Evolutionary conservation across 73 alveolate species (phyloP), one percentile per base, ranked within the genome.

Genomic region (Strombidium stylifer): DNA sequence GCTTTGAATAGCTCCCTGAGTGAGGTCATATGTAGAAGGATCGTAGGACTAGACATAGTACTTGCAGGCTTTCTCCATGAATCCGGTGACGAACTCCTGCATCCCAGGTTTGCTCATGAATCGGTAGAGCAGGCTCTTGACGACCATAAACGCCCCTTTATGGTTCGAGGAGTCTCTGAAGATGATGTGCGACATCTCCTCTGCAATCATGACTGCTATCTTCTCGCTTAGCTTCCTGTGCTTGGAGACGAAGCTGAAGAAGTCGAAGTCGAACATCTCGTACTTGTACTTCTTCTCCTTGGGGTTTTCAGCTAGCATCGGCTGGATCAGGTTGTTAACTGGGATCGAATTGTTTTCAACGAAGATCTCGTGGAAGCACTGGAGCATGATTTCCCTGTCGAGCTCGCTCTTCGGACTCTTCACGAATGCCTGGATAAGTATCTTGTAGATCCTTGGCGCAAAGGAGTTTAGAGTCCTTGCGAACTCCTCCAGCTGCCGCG

Each of bases 391-490:
- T 46, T 96, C 97, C 56, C 99, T 77, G 24, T 89, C 75, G 20
- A 67, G 52, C 15, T 85, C 54, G 80, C 94, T 95, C 42, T 84
- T 71, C 55, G 94, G 98, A 64, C 91, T 84, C 50, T 94, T 99
- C 12, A 96, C 94, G 41, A 94, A 70, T 11, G 90, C 69, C 60
- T 94, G 92, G 5, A 96, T 88, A 52, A 94, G 75, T 14, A 93
- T 80, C 69, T 89, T 91, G 65, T 88, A 96, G 20, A 89, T 65
- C 6, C 91, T 69, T 6, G 99, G 99, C 3, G 98, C 99, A 73
- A 77, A 94, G 4, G 94, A 65, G 73, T 92, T 91, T 82, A 95
- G 71, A 45, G 91, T 94, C 25, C 65, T 69, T n/a, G 97, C 66
- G 60, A 94, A 96, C 27, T 60, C 52, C 48, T 76, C 93, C 5